Evolutionary conservation across 805 yeast genomes (phyloP).

Genomic region (Naumovozyma baii): DNA sequence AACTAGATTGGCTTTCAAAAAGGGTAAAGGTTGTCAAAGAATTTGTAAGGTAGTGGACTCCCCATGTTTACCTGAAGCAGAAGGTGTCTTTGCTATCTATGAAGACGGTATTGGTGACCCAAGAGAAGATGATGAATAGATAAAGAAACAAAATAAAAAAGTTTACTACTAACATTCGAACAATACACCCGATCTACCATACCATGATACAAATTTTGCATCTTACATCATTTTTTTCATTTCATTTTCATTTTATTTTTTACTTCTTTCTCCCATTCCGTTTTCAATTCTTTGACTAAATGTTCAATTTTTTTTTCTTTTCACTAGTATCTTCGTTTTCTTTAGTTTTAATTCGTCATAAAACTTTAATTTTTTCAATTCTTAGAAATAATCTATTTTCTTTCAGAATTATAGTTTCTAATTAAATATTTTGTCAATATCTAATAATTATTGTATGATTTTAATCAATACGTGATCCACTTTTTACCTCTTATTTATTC

Average conservation of each 20-base stretch:
- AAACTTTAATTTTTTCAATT: not conserved
- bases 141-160: not conserved
- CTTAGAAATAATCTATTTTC: not conserved
- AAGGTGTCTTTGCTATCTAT: constrained; percentile 88
- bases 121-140: constrained; percentile 55
- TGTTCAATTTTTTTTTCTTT: not conserved
- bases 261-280: not conserved
- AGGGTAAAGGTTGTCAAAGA: constrained; percentile 87
- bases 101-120: constrained; percentile 98
- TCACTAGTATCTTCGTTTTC: not conserved
- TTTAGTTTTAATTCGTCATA: not conserved
- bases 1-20: constrained; percentile 79
- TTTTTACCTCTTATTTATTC: too few species aligned
- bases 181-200: not conserved
- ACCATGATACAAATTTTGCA: not conserved
- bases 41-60: constrained; percentile 92
- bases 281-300: not conserved
- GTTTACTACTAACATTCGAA: not conserved
- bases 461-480: too few species aligned
- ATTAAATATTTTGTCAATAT: too few species aligned
- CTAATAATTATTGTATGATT: too few species aligned
- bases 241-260: not conserved
- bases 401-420: too few species aligned
- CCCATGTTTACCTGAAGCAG: constrained; percentile 93
- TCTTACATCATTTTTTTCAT: not conserved